Evolutionary conservation across 139 green algal species (phyloP).

Genomic region (Chlorella sp.): DNA sequence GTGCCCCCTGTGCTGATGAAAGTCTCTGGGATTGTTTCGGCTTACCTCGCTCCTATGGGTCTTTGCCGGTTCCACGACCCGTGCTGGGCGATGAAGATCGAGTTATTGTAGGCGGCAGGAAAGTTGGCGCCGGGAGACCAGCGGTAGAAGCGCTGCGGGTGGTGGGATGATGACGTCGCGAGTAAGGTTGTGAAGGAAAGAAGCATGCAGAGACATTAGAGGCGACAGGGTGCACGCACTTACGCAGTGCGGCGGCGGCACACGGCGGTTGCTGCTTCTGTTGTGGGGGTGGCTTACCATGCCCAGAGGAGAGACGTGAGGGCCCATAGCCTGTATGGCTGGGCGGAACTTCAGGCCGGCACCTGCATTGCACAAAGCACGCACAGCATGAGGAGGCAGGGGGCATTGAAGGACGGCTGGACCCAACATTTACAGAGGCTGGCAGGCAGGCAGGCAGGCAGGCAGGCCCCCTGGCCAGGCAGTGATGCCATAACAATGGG

Average conservation of each 20-base stretch:
- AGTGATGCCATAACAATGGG: not conserved
- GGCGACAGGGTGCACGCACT: not conserved
- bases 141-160: conserved; percentile 23
- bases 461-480: not conserved
- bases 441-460: too few relatives aligned
- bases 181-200: too few relatives aligned
- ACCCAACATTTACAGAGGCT: too few relatives aligned
- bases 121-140: conserved; percentile 35
- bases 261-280: not conserved
- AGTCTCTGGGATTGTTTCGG: too few relatives aligned
- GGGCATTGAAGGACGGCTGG: not conserved
- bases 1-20: too few relatives aligned
- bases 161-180: too few relatives aligned
- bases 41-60: conserved; percentile 17
- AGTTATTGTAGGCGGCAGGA: conserved; percentile 31
- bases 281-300: conserved; percentile 10
- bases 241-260: not conserved
- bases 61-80: conserved; percentile 43
- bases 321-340: conserved; percentile 44
- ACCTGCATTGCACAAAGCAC: not conserved
- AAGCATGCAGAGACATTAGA: too few relatives aligned
- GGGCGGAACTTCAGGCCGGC: not conserved
- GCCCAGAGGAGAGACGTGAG: conserved; percentile 47
- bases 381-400: not conserved
- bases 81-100: conserved; percentile 49